Evolutionary conservation across 371 early-diverging fungal species (phyloP), one percentile per base, ranked within the genome.

Genomic region (Capillidium heterosporum): DNA sequence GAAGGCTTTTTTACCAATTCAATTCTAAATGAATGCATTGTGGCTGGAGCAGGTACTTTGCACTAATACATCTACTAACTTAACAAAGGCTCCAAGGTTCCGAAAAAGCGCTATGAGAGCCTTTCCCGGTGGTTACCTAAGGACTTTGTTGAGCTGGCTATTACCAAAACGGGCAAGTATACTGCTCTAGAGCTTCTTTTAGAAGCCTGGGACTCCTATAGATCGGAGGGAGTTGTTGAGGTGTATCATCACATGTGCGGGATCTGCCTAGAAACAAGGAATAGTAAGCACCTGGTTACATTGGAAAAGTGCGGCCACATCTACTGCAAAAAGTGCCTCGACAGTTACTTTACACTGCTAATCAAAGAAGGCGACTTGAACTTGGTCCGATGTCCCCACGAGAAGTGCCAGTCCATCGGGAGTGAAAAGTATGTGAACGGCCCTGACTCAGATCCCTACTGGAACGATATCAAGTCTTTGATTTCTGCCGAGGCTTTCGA

Each of bases 311-410:
- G 63, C 35, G 39, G 41, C 35, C 63, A 63, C 51, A 57, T 63
- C 11, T 63, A 59, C 48, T 63, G 63, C 46, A 44, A 41, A 47
- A 27, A 50, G 0, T 63, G 63, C 53, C 39, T 63, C 17, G 21
- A 46, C 40, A 58, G 48, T 63, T 57, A n/a, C 48, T 60, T 63
- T 46, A 29, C 15, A 29, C 52, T 63, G 57, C 28, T 60, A 7
- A 60, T 63, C 40, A 41, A 50, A 1, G 63, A 63, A 55, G 63
- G 63, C 15, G 47, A 53, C 27, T 47, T 60, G 1, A 29, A 39
- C 17, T 51, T 57, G 31, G 60, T 63, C 1, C 57, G 48, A 42
- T 63, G 63, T 54, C 63, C 63, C 10, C 57, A 63, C 28, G 47
- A 31, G 26, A 57, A 49, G 19, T 63, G 63, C 21, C 44, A 15